These are phyloP conservation scores for Cyclostephanos invisitatus DNA, from an alignment of 108 stramenopile species.

Conservation along the genomic window DNA sequence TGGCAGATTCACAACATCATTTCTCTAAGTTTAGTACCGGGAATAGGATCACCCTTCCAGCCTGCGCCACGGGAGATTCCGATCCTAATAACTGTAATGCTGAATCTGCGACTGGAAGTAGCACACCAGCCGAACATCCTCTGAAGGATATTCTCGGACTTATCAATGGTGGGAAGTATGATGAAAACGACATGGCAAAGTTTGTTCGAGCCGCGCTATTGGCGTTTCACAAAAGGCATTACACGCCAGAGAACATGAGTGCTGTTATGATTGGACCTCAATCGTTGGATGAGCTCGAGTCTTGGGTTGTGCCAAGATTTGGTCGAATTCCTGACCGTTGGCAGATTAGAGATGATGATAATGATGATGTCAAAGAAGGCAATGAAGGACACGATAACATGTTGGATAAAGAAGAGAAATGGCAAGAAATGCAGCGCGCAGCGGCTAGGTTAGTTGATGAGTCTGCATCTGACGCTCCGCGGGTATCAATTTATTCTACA, in stretches of 20 bases:
- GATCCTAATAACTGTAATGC: background rate
- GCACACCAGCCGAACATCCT: constrained; percentile 12
- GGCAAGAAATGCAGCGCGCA: constrained; percentile 31
- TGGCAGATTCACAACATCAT: constrained; percentile 64
- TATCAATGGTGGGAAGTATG: constrained; percentile 26
- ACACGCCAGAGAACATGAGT: constrained; percentile 77
- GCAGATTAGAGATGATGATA: constrained; percentile 9
- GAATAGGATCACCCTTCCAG: constrained; percentile 68
- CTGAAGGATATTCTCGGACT: constrained; percentile 14
- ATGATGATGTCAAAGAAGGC: background rate
- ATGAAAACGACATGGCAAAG: constrained; percentile 51
- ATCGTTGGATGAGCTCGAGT: constrained; percentile 72
- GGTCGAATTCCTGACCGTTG: constrained; percentile 51
- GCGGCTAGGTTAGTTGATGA: constrained; percentile 55
- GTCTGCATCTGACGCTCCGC: constrained; percentile 74
- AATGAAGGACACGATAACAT: constrained; percentile 4
- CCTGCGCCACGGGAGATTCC: constrained; percentile 10
- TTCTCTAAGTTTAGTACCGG: constrained; percentile 89
- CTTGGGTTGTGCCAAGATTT: constrained; percentile 69
- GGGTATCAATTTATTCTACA: constrained; percentile 26
- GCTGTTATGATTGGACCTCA: constrained; percentile 83
- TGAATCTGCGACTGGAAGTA: constrained; percentile 12
- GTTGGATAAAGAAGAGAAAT: constrained; percentile 23
- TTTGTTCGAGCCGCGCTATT: constrained; percentile 69
- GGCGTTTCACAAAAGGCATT: constrained; percentile 82